Evolutionary conservation across 441 rosid genomes (phyloP), one percentile per base, ranked within the genome.

Genomic region (Erodium texanum): DNA sequence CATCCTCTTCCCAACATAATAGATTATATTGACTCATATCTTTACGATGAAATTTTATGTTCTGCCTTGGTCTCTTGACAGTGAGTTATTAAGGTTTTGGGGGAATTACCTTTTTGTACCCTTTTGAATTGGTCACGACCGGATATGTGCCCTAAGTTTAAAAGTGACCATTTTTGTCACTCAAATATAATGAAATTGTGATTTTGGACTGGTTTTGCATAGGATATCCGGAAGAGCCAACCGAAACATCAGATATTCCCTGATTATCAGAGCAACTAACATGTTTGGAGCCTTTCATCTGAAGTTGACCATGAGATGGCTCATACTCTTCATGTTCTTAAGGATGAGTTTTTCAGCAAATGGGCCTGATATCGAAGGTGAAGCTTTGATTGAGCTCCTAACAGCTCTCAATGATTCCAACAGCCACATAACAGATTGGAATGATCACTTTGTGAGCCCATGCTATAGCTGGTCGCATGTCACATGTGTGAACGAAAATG

Each of bases 401-500:
- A 71, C 16, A 19, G 78, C 79, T 41, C 96, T 91, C 70, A 86
- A 88, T 34, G 88, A 89, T 76, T 80, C 93, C 9, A 68, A 71
- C 41, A 65, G 70, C 24, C 83, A 15, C 65, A 78, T 87, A 43
- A 78, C 66, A 18, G 83, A 89, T 72, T 91, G 99, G 99, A 77
- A 86, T 71, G 36, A 77, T 8, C 3, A 56, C 85, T 67, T 88
- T 4, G 92, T 88, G 70, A 93, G 92, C 83, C 93, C 99, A 43
- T 93, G 99, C 85, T 78, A 63, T 75, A 87, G 97, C 71, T 93
- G 99, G 99, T 85, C 89, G 67, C 82, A 83, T 75, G 81, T 93
- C 75, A 85, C 82, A 45, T 93, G 97, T 72, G 82, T 81, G 75
- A 80, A 82, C 75, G 90, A 84, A 69, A 78, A 79, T 76, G 96